phyloP scores from a whole-genome alignment of 441 rosid species.

The Adansonia rubrostipa region DNA sequence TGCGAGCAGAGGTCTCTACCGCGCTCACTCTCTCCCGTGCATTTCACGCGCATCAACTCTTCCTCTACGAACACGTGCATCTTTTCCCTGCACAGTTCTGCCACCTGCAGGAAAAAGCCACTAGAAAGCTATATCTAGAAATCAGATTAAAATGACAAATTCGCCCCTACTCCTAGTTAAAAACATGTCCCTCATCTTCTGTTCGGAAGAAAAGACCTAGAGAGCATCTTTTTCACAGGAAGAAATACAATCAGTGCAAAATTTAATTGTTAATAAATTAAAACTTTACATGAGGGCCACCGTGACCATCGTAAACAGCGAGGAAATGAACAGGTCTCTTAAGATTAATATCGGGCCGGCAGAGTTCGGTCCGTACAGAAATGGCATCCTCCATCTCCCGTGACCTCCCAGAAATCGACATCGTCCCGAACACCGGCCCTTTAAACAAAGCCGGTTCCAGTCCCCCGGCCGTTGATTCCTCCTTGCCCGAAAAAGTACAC shows the following conservation, averaged over 20 bases:
- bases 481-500: conserved; percentile 24
- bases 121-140: neutral
- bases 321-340: conserved; percentile 58
- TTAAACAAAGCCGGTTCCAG: neutral
- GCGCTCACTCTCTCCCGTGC: conserved; percentile 23
- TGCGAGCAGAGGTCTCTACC: conserved; percentile 12
- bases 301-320: conserved; percentile 68
- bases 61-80: conserved; percentile 69
- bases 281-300: conserved; percentile 49
- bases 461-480: conserved; percentile 7
- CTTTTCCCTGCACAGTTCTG: conserved; percentile 62
- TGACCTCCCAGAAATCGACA: conserved; percentile 67
- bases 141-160: conserved; percentile 28
- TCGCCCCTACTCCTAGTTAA: neutral
- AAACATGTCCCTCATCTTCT: neutral
- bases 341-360: conserved; percentile 53
- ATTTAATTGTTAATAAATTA: neutral
- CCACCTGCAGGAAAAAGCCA: conserved; percentile 53
- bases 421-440: conserved; percentile 56
- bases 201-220: neutral
- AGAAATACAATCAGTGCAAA: neutral
- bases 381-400: conserved; percentile 83
- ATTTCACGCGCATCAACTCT: conserved; percentile 48
- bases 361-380: conserved; percentile 45
- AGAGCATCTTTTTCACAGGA: neutral